A percentile compares a stretch with the other conserved stretches of the same genome.
Evolutionary conservation across 495 filamentous ascomycete genomes (phyloP).

Genomic region (Amniculicola lignicola): DNA sequence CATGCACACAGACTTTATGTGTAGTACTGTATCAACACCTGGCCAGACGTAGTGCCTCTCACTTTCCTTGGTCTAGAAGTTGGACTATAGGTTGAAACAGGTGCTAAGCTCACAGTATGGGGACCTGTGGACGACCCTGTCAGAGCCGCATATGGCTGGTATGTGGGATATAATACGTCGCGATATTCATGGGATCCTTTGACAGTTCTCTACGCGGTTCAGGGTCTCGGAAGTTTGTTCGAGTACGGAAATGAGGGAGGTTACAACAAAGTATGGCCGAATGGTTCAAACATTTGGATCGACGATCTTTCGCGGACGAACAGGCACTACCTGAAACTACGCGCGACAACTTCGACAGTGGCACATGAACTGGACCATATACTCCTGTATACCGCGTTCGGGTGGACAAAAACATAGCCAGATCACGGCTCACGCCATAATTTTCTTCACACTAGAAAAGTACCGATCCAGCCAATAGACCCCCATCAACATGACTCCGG

Average conservation of each 20-base stretch:
- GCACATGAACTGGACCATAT: constrained; percentile 33
- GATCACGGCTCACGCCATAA: no score
- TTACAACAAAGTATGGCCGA: constrained; percentile 19
- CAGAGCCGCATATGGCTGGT: constrained; percentile 43
- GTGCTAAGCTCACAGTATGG: constrained; percentile 35
- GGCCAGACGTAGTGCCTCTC: constrained; percentile 37
- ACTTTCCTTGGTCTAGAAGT: constrained; percentile 44
- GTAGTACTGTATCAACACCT: constrained; percentile 46
- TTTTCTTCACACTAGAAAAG: no score
- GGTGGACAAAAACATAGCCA: no score
- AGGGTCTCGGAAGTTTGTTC: constrained; percentile 16
- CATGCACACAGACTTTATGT: no score
- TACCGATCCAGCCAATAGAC: no score
- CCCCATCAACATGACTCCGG: no score
- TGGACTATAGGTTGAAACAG: constrained; percentile 40
- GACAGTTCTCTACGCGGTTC: constrained; percentile 43
- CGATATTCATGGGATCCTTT: constrained; percentile 49
- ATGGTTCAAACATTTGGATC: constrained; percentile 18
- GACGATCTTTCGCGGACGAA: neutral
- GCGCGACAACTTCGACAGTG: constrained; percentile 8
- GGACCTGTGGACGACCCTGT: constrained; percentile 43
- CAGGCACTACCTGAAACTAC: constrained; percentile 14
- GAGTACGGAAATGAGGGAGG: constrained; percentile 15
- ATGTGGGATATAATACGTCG: constrained; percentile 36
- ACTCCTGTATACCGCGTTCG: constrained; percentile 22